Percentiles rank a stretch among this genome's conserved stretches.
These are phyloP conservation scores for Zymoseptoria tritici DNA, from an alignment of 2,329 filamentous ascomycete genomes.

Conservation along the genomic window DNA sequence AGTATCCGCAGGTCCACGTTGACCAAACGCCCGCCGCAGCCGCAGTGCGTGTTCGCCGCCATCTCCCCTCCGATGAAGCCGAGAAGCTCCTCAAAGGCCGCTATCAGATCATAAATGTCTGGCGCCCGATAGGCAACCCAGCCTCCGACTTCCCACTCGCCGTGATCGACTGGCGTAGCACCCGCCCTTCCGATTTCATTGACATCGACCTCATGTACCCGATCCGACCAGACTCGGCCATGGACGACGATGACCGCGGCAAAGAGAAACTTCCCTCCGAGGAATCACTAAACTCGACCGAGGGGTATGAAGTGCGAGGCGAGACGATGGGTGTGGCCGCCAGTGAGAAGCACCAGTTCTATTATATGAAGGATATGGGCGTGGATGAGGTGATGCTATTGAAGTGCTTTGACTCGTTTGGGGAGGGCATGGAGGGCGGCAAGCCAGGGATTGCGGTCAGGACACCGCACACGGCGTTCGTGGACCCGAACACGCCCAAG, in stretches of 20 bases:
- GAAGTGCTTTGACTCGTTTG: conserved; percentile 43
- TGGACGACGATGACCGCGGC: conserved; percentile 48
- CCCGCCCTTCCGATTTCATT: conserved; percentile 50
- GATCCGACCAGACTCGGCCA: conserved; percentile 30
- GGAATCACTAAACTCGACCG: conserved; percentile 38
- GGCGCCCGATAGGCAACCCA: conserved; percentile 57
- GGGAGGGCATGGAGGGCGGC: conserved; percentile 35
- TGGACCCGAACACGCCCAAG: conserved; percentile 61
- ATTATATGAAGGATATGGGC: conserved; percentile 62
- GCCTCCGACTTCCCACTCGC: conserved; percentile 61
- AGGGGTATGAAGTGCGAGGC: conserved; percentile 59
- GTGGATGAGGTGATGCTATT: conserved; percentile 48
- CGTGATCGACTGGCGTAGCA: conserved; percentile 57
- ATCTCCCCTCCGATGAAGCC: conserved; percentile 48
- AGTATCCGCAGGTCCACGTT: conserved; percentile 48
- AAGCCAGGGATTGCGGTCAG: conserved; percentile 35
- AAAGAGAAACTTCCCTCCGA: conserved; percentile 50
- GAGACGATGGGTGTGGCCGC: conserved; percentile 56
- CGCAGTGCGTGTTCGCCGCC: conserved; percentile 52
- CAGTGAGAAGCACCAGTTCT: conserved; percentile 53
- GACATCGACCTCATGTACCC: conserved; percentile 57
- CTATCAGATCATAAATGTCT: conserved; percentile 64
- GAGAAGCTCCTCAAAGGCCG: conserved; percentile 50
- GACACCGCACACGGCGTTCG: conserved; percentile 69
- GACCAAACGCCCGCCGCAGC: conserved; percentile 61